Evolutionary conservation across 164 flowering plant species (phyloP).

Genomic region (Warburgia ugandensis): DNA sequence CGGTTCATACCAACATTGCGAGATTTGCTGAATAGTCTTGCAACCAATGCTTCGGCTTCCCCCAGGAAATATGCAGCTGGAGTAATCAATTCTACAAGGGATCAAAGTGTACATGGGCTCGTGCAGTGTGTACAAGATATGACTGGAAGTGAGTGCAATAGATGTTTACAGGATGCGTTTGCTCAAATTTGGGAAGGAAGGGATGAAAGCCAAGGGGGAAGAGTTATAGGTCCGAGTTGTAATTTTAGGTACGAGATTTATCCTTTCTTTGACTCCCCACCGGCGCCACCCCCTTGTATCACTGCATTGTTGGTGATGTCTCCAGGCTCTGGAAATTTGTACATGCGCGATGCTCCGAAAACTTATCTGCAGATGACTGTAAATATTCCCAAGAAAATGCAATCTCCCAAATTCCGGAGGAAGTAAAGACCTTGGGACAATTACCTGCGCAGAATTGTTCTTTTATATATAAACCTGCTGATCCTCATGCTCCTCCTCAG

Average conservation of each 20-base stretch:
- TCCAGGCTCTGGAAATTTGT: too few species aligned
- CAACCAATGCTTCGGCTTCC: neutral
- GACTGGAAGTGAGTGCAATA: constrained; percentile 12
- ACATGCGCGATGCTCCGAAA: too few species aligned
- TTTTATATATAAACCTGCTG: too few species aligned
- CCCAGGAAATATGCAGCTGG: constrained; percentile 4
- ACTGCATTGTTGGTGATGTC: neutral
- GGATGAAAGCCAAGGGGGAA: constrained; percentile 13
- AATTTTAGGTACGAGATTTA: constrained; percentile 16
- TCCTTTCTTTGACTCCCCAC: neutral
- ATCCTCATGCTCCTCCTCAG: too few species aligned
- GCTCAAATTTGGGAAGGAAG: constrained; percentile 6
- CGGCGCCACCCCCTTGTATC: neutral
- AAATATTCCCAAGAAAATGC: too few species aligned
- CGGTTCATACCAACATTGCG: neutral
- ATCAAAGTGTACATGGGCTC: constrained; percentile 7
- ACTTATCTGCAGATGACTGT: too few species aligned
- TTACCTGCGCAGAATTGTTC: too few species aligned
- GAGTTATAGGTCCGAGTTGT: constrained; percentile 20
- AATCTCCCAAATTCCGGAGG: too few species aligned
- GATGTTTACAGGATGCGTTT: constrained; percentile 16
- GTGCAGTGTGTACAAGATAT: constrained; percentile 40
- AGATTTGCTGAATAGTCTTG: neutral
- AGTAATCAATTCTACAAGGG: neutral
- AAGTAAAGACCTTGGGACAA: too few species aligned